Evolutionary conservation across 495 filamentous ascomycete species (phyloP), one percentile per base, ranked within the genome.

Genomic region (Xylaria cubensis): DNA sequence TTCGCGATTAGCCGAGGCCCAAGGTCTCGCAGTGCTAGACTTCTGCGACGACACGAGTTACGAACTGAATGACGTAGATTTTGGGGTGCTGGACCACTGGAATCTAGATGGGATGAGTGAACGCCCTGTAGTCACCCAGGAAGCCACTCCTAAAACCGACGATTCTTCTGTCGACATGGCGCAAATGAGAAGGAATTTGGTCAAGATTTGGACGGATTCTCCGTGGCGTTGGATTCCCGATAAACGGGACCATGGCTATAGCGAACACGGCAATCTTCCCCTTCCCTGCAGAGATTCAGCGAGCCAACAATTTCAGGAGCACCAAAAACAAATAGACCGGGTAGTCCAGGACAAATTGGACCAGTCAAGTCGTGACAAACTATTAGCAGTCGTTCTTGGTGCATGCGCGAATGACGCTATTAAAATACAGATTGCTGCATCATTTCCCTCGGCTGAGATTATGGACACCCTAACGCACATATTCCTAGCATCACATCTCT

Each of bases 381-480:
- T 90, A 6, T 79, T 90, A n/a, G 86, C 86, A 13, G 84, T 90
- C 69, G 85, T 90, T 29, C 75, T 91, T 3, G 83, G 84, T 72
- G 86, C 82, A 42, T 0, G 86, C 84, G 74, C 82, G 29, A 75
- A 74, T 39, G 79, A 84, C 59, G 76, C 77, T 68, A 86, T 80
- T 56, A 67, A 85, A 65, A 78, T 77, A 15, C 82, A 84, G 3
- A 86, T 89, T 7, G 84, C 89, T 39, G 85, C 86, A 44, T 88
- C 88, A 0, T 91, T 92, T 73, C 90, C 90, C 0, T 87, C 88
- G 4, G 83, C 84, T 0, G 87, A 89, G 46, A 73, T 89, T 2
- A 80, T 92, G 55, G 88, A 91, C 73, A 86, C 82, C 17, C 80
- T 91, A 63, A 87, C 91, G 17, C 89, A 92, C 63, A 83, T 86